Base-by-base conservation (phyloP, 129 eudicot genomes). In the Helianthus tuberosus region DNA sequence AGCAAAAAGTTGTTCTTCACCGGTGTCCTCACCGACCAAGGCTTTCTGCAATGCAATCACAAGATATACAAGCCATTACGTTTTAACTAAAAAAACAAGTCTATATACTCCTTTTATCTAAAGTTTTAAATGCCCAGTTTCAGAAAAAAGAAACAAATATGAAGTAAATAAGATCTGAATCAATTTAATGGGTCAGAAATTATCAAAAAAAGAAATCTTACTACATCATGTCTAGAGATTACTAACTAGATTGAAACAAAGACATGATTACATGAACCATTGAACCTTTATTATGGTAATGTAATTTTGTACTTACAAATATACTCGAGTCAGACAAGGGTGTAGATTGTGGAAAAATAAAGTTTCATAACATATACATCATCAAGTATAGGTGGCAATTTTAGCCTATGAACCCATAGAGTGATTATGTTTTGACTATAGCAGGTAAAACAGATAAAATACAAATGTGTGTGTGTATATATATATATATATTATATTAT, bases 1-100 rank as follows among this genome's bases (percentile, higher is more conserved):
- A 71, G 93, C 79, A 76, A 93, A 93, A 66, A 93, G 98, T 76
- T 86, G 96, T 66, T 89, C 96, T 64, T 93, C 98, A 39, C 90
- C 96, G n/a, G 90, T 77, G 68, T 85, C 93, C 74, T 93, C 98
- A 65, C 98, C 98, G 68, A 93, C 96, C 92, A 93, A 79, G 25
- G 96, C 94, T 89, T 87, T 84, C 98, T 93, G 86, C 50, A 80
- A 65, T 93, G 86, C 50, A 80, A 65, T 54, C 15, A 75, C 46
- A 75, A 17, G 51, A 72, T 4, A 16, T 68, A 71, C 47, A 62
- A 14, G 75, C 60, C 15, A 77, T 50, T 63, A 51, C 15, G 55
- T 35, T 64, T 55, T 66, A 76, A 57, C 74, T 27, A 71, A 60
- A 11, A 53, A 15, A 25, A 41, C 53, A 71, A 27, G 15, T 25